Percentiles rank a stretch among this genome's conserved stretches.
These are phyloP conservation scores for Sordaria brevicollis DNA, from an alignment of 495 filamentous ascomycete genomes.

Conservation along the genomic window DNA sequence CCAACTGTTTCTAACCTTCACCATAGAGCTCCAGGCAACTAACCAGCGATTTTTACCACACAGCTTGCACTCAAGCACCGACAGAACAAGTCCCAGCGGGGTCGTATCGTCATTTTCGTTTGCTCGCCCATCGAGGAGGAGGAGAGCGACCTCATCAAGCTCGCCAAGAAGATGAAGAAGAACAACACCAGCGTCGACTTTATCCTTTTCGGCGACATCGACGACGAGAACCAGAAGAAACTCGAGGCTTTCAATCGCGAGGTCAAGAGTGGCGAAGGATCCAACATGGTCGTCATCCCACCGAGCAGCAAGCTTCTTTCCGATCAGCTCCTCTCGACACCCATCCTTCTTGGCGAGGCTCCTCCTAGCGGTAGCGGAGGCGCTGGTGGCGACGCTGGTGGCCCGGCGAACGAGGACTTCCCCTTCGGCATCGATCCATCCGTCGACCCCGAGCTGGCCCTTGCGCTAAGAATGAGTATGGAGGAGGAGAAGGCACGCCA, in stretches of 20 bases:
- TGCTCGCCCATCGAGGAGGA: constrained; percentile 86
- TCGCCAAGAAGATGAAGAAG: constrained; percentile 99
- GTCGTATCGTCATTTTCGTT: constrained; percentile 92
- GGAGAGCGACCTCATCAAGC: constrained; percentile 76
- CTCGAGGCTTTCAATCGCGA: constrained; percentile 85
- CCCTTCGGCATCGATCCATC: constrained; percentile 70
- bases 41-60: background rate
- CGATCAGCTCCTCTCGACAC: constrained; percentile 84
- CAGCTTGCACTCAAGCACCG: constrained; percentile 96
- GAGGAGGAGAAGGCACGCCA: constrained; percentile 90
- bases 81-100: constrained; percentile 88
- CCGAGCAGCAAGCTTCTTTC: constrained; percentile 85
- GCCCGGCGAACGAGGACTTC: constrained; percentile 39
- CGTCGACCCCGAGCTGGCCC: constrained; percentile 82
- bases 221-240: constrained; percentile 78
- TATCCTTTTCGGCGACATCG: constrained; percentile 85
- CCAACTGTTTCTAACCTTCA: background rate
- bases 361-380: constrained; percentile 35
- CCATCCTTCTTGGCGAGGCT: constrained; percentile 76
- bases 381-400: constrained; percentile 47
- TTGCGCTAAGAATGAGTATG: constrained; percentile 95
- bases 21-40: background rate
- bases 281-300: constrained; percentile 80
- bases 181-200: constrained; percentile 84
- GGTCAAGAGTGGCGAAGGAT: constrained; percentile 75